Conservation (phyloP, 805 yeast species). For the Metschnikowia proteae region DNA sequence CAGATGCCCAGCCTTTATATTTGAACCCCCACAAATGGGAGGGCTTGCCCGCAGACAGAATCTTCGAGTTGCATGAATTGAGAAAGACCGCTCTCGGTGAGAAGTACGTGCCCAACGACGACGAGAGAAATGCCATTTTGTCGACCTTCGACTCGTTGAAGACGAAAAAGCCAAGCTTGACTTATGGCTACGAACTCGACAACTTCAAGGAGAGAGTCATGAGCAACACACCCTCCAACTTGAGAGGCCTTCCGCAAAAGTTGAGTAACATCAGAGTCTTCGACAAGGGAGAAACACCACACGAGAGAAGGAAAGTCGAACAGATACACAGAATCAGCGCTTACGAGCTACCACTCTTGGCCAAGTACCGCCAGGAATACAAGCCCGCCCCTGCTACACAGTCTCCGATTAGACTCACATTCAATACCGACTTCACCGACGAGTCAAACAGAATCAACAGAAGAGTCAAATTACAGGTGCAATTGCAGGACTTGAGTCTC, state of each 20-base stretch:
- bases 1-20: conserved; percentile 32
- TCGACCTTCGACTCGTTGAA: conserved; percentile 36
- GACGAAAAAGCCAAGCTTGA: conserved; percentile 29
- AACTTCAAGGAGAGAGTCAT: conserved; percentile 39
- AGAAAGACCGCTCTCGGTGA: conserved; percentile 55
- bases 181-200: conserved; percentile 40
- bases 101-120: conserved; percentile 56
- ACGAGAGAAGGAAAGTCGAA: conserved; percentile 64
- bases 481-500: conserved; percentile 53
- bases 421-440: conserved; percentile 63
- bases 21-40: conserved; percentile 68
- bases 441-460: conserved; percentile 66
- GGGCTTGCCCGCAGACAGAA: conserved; percentile 60
- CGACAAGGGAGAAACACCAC: conserved; percentile 35
- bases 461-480: conserved; percentile 60
- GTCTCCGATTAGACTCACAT: conserved; percentile 62
- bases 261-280: conserved; percentile 34
- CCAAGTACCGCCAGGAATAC: conserved; percentile 70
- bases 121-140: conserved; percentile 58
- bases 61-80: conserved; percentile 57
- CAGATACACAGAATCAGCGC: conserved; percentile 81
- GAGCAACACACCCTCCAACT: conserved; percentile 37
- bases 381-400: conserved; percentile 40
- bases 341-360: conserved; percentile 83
- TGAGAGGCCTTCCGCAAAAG: conserved; percentile 38